These are phyloP conservation scores for Trichoderma sp. DNA, from an alignment of 2,329 filamentous ascomycete species.

Conservation along the genomic window DNA sequence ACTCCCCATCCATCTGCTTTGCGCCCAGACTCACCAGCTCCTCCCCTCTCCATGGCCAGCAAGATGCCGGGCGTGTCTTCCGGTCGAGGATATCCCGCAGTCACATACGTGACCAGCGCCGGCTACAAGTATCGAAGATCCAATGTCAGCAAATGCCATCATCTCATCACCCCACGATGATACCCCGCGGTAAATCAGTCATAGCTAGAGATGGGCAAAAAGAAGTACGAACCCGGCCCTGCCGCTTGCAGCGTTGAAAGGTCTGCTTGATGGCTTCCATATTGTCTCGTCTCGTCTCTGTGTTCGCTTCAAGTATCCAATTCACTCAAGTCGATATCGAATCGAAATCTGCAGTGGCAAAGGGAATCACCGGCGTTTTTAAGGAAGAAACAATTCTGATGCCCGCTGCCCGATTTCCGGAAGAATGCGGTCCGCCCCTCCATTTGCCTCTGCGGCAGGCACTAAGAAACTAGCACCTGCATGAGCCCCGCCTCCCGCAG, in stretches of 20 bases:
- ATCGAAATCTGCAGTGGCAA: neutral
- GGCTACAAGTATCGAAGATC: slow-evolving; percentile 48
- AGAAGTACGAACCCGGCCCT: slow-evolving; percentile 51
- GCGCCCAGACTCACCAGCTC: slow-evolving; percentile 63
- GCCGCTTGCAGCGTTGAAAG: slow-evolving; percentile 59
- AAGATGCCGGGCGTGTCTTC: slow-evolving; percentile 80
- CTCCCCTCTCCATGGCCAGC: slow-evolving; percentile 87
- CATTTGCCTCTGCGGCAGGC: neutral
- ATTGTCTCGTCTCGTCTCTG: slow-evolving; percentile 23
- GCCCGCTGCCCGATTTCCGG: slow-evolving; percentile 17
- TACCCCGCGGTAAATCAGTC: slow-evolving; percentile 1
- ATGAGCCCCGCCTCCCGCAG: slow-evolving; percentile 21
- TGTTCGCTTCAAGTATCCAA: neutral
- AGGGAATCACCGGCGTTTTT: neutral
- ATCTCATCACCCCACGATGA: neutral
- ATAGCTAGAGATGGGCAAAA: neutral
- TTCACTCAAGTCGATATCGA: neutral
- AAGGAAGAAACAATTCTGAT: neutral
- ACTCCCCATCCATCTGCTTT: neutral
- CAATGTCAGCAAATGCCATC: slow-evolving; percentile 24
- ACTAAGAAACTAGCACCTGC: slow-evolving; percentile 20
- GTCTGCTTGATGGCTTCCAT: slow-evolving; percentile 60
- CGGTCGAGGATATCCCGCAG: slow-evolving; percentile 84
- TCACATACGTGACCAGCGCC: slow-evolving; percentile 93
- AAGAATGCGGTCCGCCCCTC: slow-evolving; percentile 21